Percentiles rank a stretch among this genome's conserved stretches.
Conservation (phyloP, 495 filamentous ascomycete species). For the Tuber indicum region DNA sequence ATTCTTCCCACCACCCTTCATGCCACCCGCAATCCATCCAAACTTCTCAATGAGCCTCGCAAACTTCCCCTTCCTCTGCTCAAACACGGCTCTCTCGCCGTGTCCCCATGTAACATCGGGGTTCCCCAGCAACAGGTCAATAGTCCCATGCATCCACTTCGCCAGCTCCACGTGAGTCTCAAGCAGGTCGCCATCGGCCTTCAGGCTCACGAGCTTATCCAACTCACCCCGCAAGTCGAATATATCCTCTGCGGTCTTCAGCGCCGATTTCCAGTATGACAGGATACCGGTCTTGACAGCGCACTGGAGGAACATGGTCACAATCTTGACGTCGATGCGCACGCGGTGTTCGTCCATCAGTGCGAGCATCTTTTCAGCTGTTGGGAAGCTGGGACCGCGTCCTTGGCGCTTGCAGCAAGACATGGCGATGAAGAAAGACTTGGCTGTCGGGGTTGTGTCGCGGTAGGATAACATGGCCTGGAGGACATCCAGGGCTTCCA, state of each 20-base stretch:
- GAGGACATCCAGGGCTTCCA: background rate
- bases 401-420: conserved; percentile 32
- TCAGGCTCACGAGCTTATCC: conserved; percentile 16
- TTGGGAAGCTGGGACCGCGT: conserved; percentile 14
- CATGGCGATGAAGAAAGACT: conserved; percentile 17
- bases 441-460: background rate
- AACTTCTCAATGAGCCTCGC: conserved; percentile 73
- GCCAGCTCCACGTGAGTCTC: conserved; percentile 10
- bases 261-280: conserved; percentile 14
- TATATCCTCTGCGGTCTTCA: conserved; percentile 16
- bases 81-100: conserved; percentile 57
- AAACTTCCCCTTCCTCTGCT: conserved; percentile 46
- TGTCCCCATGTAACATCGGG: conserved; percentile 48
- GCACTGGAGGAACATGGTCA: conserved; percentile 31
- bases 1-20: conserved; percentile 48
- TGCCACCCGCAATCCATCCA: conserved; percentile 61
- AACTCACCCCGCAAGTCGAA: conserved; percentile 18
- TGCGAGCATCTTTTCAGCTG: conserved; percentile 15
- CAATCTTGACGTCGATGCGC: conserved; percentile 25
- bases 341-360: conserved; percentile 14
- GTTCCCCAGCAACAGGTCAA: background rate
- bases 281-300: conserved; percentile 16
- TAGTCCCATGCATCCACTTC: background rate
- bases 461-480: background rate
- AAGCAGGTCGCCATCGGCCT: conserved; percentile 19